Conservation (phyloP, 495 filamentous ascomycete genomes). For the Trichoderma reesei region DNA sequence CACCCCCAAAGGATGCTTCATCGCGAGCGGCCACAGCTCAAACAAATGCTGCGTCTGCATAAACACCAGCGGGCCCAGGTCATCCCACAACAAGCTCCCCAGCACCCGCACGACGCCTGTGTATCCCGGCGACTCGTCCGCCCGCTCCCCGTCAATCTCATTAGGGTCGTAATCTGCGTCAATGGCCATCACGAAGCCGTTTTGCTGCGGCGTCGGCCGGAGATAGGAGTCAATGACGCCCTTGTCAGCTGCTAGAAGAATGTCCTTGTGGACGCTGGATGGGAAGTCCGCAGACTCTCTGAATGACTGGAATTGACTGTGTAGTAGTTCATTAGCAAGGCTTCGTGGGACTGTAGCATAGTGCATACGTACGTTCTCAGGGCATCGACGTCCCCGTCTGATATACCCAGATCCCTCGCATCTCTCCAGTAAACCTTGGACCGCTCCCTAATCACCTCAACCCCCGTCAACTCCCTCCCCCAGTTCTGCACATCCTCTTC, state of each 20-base stretch:
- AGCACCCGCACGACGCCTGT: background rate
- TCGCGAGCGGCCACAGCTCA: slow-evolving; percentile 7
- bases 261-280: background rate
- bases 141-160: background rate
- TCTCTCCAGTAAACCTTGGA: slow-evolving; percentile 3
- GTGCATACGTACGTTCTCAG: slow-evolving; percentile 5
- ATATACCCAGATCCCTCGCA: background rate
- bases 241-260: background rate
- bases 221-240: slow-evolving; percentile 9
- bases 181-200: slow-evolving; percentile 8
- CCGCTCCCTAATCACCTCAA: background rate
- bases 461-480: background rate
- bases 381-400: background rate
- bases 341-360: background rate
- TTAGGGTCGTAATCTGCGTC: slow-evolving; percentile 5
- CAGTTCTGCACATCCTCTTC: slow-evolving; percentile 2
- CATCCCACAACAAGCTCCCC: slow-evolving; percentile 9
- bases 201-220: background rate
- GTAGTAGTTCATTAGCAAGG: background rate
- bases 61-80: background rate
- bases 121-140: slow-evolving; percentile 1
- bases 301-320: background rate
- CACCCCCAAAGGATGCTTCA: background rate
- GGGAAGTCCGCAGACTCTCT: background rate
- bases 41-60: background rate